Evolutionary conservation across 352 stramenopile species (phyloP).

Genomic region (Phytophthora crassamura): DNA sequence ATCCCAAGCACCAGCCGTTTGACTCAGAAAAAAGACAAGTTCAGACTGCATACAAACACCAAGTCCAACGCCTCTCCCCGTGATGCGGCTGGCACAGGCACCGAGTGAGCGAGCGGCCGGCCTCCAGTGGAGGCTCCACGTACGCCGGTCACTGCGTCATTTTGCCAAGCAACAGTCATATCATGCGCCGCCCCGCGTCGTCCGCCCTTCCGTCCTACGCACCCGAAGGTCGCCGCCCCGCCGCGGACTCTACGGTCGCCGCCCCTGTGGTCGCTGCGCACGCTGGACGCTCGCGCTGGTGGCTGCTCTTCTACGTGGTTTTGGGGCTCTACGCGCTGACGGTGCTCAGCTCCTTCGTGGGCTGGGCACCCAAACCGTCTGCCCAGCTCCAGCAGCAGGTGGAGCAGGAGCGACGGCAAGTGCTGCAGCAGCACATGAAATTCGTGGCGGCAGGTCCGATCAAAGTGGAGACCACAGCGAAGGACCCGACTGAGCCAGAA

Average conservation of each 20-base stretch:
- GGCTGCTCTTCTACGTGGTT: conserved; percentile 40
- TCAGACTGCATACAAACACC: too few relatives aligned
- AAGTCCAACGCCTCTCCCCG: conserved; percentile 4
- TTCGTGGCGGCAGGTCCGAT: conserved; percentile 10
- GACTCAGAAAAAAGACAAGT: background rate
- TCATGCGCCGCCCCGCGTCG: conserved; percentile 39
- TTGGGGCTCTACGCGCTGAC: conserved; percentile 34
- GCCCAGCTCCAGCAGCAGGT: conserved; percentile 9
- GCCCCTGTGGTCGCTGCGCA: background rate
- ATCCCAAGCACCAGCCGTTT: conserved; percentile 27
- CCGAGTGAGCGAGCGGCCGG: conserved; percentile 4
- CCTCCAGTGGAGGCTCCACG: too few relatives aligned
- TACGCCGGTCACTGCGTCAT: conserved; percentile 20
- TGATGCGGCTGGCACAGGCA: conserved; percentile 24
- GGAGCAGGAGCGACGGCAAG: conserved; percentile 5
- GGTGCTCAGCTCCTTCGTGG: conserved; percentile 26
- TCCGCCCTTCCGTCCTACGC: conserved; percentile 38
- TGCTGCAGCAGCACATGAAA: conserved; percentile 8
- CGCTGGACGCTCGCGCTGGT: conserved; percentile 21
- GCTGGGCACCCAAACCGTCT: conserved; percentile 1
- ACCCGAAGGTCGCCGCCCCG: conserved; percentile 2
- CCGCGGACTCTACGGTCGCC: background rate
- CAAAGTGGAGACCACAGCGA: conserved; percentile 20
- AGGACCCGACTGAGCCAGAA: conserved; percentile 20
- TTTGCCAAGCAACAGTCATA: conserved; percentile 10